These are phyloP conservation scores for Dimargaris xerosporica DNA, from an alignment of 192 early-diverging fungal genomes.

Conservation along the genomic window DNA sequence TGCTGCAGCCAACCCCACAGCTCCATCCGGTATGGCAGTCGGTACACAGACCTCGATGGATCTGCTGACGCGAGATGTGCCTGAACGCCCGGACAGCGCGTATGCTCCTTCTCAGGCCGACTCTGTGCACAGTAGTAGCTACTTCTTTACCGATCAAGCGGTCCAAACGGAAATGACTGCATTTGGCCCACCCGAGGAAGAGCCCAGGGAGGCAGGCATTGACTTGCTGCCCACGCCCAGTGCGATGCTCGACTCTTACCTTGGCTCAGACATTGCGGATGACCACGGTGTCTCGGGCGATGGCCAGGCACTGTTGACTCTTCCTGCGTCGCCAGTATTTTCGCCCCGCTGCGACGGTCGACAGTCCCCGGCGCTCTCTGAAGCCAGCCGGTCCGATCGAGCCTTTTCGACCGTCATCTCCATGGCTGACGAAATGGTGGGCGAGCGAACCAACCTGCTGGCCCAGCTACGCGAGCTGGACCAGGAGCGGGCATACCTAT, in stretches of 20 bases:
- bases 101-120: background rate
- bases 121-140: background rate
- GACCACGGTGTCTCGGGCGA: background rate
- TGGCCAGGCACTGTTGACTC: background rate
- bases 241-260: background rate
- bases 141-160: background rate
- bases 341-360: background rate
- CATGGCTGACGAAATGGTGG: constrained; percentile 5
- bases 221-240: background rate
- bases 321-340: background rate
- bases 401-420: background rate
- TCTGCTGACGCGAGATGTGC: no score
- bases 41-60: background rate
- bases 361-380: background rate
- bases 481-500: background rate
- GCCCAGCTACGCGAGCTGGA: background rate
- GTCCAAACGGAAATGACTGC: background rate
- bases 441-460: constrained; percentile 1
- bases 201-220: background rate
- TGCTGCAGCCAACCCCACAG: background rate
- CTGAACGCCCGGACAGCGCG: background rate
- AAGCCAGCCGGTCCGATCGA: background rate
- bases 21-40: background rate
- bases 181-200: background rate
- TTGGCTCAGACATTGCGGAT: no score